These are phyloP conservation scores for Penicillium corylophilum DNA, from an alignment of 2,329 filamentous ascomycete genomes.

Conservation along the genomic window DNA sequence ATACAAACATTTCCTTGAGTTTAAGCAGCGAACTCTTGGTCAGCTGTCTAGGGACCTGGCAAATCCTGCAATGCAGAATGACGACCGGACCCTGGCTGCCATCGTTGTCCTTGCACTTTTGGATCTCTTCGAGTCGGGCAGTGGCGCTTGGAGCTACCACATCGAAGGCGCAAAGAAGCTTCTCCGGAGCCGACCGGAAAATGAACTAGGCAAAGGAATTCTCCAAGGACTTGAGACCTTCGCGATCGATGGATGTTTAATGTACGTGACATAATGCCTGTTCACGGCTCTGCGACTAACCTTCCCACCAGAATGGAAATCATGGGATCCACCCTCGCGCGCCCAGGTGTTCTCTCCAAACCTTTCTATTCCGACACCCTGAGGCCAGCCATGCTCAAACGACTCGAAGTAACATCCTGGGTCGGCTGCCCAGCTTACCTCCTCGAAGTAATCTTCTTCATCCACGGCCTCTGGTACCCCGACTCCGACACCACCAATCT, in stretches of 20 bases:
- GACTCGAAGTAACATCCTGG: constrained; percentile 42
- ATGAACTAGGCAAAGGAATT: constrained; percentile 20
- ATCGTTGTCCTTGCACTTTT: constrained; percentile 52
- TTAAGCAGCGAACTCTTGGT: constrained; percentile 50
- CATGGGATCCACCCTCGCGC: constrained; percentile 44
- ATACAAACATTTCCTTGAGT: constrained; percentile 44
- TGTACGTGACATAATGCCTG: constrained; percentile 23
- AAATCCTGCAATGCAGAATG: constrained; percentile 33
- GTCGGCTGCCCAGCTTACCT: constrained; percentile 44
- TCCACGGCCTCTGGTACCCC: constrained; percentile 39
- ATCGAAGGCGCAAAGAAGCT: constrained; percentile 52
- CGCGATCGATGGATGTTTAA: constrained; percentile 38
- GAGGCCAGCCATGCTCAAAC: constrained; percentile 37
- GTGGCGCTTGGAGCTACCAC: constrained; percentile 53
- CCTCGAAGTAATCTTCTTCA: constrained; percentile 42
- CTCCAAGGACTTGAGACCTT: constrained; percentile 38
- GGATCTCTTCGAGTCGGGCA: constrained; percentile 52
- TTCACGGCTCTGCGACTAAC: constrained; percentile 4
- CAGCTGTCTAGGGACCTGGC: constrained; percentile 39
- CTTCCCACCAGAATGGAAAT: constrained; percentile 35
- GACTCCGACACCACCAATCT: constrained; percentile 27
- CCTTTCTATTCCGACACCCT: constrained; percentile 40
- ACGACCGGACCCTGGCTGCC: constrained; percentile 46
- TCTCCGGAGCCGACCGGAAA: constrained; percentile 37
- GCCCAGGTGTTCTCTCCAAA: constrained; percentile 39